These are phyloP conservation scores for Neofusicoccum sp. DNA, from an alignment of 2,329 filamentous ascomycete species.

Conservation along the genomic window DNA sequence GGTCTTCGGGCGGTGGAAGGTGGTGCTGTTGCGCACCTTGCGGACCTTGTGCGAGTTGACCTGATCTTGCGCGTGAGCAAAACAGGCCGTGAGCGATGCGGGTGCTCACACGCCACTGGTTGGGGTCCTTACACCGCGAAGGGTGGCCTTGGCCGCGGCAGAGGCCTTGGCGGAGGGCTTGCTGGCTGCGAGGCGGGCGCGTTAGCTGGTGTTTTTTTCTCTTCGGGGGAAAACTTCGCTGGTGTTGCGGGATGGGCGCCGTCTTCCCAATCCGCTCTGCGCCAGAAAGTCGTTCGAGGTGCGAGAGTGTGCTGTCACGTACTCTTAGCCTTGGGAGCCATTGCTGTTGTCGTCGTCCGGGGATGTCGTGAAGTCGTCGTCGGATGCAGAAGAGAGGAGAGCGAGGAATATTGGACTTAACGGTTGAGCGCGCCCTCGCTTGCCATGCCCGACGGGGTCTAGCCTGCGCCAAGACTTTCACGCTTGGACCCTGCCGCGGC, in stretches of 20 bases:
- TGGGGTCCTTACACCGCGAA: slow-evolving; percentile 69
- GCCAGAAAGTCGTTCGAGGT: slow-evolving; percentile 3
- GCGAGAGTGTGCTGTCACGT: slow-evolving; percentile 23
- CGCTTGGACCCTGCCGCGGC: neutral
- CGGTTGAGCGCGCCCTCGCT: slow-evolving; percentile 10
- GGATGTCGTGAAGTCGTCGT: slow-evolving; percentile 28
- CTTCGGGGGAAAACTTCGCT: slow-evolving; percentile 11
- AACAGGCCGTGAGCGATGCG: slow-evolving; percentile 52
- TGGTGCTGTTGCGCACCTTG: slow-evolving; percentile 84
- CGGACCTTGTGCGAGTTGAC: slow-evolving; percentile 78
- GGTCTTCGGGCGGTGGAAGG: slow-evolving; percentile 97
- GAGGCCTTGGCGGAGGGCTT: slow-evolving; percentile 77
- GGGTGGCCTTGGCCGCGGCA: slow-evolving; percentile 90
- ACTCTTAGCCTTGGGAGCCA: slow-evolving; percentile 38
- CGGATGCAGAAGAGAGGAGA: slow-evolving; percentile 19
- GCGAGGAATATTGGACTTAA: slow-evolving; percentile 11
- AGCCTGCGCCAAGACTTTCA: slow-evolving; percentile 9
- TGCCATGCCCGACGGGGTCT: neutral
- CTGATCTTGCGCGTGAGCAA: slow-evolving; percentile 45
- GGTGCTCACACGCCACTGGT: slow-evolving; percentile 49
- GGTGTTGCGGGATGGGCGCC: slow-evolving; percentile 13
- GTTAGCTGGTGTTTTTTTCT: slow-evolving; percentile 28
- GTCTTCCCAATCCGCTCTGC: slow-evolving; percentile 7
- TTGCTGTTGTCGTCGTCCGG: slow-evolving; percentile 36
- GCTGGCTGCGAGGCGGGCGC: slow-evolving; percentile 40